These are phyloP conservation scores for Candida sp. DNA, from an alignment of 1,139 yeast genomes.

Conservation along the genomic window DNA sequence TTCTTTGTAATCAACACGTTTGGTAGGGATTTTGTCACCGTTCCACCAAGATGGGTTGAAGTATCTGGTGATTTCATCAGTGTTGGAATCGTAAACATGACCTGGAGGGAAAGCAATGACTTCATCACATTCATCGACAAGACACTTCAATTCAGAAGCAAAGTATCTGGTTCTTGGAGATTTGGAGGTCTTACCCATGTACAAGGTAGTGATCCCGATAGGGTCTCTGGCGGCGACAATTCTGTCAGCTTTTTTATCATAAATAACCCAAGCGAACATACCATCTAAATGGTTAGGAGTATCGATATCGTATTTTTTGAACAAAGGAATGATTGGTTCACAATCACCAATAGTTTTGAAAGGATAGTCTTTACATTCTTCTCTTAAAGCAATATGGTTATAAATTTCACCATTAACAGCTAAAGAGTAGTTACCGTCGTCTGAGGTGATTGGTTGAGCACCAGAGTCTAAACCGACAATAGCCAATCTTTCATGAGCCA, in stretches of 20 bases:
- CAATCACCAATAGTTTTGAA: conserved; percentile 92
- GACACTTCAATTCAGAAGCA: conserved; percentile 92
- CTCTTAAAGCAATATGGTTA: conserved; percentile 89
- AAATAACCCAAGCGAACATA: conserved; percentile 94
- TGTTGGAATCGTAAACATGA: conserved; percentile 88
- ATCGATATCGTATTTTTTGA: conserved; percentile 79
- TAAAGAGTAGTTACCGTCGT: conserved; percentile 68
- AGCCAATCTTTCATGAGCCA: conserved; percentile 94
- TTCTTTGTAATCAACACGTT: conserved; percentile 65
- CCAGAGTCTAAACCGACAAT: conserved; percentile 95
- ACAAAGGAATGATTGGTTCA: conserved; percentile 95
- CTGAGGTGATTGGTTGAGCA: conserved; percentile 92
- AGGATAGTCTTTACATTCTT: conserved; percentile 64
- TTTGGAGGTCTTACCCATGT: conserved; percentile 82
- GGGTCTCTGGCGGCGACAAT: conserved; percentile 98
- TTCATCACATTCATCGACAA: conserved; percentile 90
- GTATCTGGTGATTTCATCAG: conserved; percentile 83
- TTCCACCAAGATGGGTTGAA: conserved; percentile 96
- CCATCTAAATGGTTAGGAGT: conserved; percentile 96
- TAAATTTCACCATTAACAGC: conserved; percentile 98
- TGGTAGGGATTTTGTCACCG: conserved; percentile 65
- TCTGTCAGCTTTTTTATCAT: conserved; percentile 82
- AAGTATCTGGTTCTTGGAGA: conserved; percentile 78
- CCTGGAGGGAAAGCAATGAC: conserved; percentile 98
- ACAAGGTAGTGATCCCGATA: conserved; percentile 92